Conservation (phyloP, 2,329 filamentous ascomycete species). For the Neofusicoccum kwambonambiense region DNA sequence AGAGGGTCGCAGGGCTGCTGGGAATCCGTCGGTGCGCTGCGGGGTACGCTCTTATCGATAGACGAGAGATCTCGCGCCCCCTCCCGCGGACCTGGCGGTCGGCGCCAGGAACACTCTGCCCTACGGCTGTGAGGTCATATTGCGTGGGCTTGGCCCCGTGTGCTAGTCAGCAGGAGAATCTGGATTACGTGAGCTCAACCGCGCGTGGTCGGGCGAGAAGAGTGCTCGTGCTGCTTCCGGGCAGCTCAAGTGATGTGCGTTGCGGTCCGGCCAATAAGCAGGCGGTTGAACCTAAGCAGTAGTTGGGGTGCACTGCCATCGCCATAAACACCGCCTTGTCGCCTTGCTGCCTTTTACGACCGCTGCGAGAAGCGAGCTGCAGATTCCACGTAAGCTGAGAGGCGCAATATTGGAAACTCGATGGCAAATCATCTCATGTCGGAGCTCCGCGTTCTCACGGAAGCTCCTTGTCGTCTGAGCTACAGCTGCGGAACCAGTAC, state of each 20-base stretch:
- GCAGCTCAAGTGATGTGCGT: background rate
- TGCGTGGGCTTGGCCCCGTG: background rate
- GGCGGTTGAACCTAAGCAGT: background rate
- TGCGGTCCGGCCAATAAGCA: background rate
- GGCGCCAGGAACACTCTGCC: background rate
- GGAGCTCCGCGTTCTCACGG: background rate
- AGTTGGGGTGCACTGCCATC: background rate
- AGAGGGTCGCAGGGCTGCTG: background rate
- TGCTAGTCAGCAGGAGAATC: too few species aligned
- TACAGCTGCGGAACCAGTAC: background rate
- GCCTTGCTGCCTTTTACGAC: background rate
- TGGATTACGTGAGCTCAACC: too few species aligned
- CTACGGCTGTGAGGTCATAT: background rate
- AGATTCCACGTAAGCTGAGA: background rate
- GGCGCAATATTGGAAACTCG: background rate
- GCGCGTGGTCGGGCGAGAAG: too few species aligned
- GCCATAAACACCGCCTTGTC: too few species aligned
- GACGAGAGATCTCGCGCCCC: background rate
- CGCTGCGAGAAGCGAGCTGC: background rate
- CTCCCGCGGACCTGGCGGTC: background rate
- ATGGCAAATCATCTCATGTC: background rate
- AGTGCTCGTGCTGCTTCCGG: background rate
- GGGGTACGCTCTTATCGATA: constrained; percentile 6
- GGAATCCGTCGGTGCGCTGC: constrained; percentile 4
- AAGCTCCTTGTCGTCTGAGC: background rate